phyloP scores from a whole-genome alignment of 352 stramenopile species.

The Elongisporangium undulatum region DNA sequence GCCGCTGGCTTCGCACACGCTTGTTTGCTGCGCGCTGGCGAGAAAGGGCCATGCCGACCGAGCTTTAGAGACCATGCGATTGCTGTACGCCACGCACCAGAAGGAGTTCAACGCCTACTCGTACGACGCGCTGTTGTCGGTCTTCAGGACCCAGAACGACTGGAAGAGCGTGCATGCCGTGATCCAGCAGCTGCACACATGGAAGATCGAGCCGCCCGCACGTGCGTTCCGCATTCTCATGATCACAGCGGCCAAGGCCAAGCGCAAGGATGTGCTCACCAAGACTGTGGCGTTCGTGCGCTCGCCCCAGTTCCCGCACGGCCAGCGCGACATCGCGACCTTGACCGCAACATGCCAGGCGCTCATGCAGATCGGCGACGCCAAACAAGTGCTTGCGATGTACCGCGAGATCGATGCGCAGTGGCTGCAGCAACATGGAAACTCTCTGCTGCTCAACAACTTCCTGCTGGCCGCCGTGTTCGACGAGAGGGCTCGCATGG shows the following conservation, averaged over 20 bases:
- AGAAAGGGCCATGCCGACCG: constrained; percentile 44
- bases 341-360: constrained; percentile 62
- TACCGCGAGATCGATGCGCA: constrained; percentile 32
- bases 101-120: constrained; percentile 14
- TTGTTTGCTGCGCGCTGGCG: constrained; percentile 41
- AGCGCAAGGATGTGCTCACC: constrained; percentile 37
- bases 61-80: constrained; percentile 31
- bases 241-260: constrained; percentile 40
- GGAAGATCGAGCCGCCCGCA: constrained; percentile 37
- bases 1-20: constrained; percentile 27
- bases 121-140: constrained; percentile 53
- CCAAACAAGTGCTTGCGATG: constrained; percentile 34
- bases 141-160: constrained; percentile 56
- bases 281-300: constrained; percentile 40
- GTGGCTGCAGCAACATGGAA: constrained; percentile 35
- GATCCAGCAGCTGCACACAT: constrained; percentile 63
- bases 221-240: constrained; percentile 61
- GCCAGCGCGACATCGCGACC: constrained; percentile 36
- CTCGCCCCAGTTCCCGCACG: constrained; percentile 26
- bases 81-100: constrained; percentile 17
- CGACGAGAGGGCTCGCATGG: constrained; percentile 12
- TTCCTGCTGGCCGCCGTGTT: constrained; percentile 50
- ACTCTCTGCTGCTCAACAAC: constrained; percentile 51
- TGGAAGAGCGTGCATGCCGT: constrained; percentile 46
- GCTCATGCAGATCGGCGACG: constrained; percentile 41